Percentiles rank a stretch among this genome's conserved stretches.
These are phyloP conservation scores for Aquilaria agallochum DNA, from an alignment of 441 rosid species.

Conservation along the genomic window DNA sequence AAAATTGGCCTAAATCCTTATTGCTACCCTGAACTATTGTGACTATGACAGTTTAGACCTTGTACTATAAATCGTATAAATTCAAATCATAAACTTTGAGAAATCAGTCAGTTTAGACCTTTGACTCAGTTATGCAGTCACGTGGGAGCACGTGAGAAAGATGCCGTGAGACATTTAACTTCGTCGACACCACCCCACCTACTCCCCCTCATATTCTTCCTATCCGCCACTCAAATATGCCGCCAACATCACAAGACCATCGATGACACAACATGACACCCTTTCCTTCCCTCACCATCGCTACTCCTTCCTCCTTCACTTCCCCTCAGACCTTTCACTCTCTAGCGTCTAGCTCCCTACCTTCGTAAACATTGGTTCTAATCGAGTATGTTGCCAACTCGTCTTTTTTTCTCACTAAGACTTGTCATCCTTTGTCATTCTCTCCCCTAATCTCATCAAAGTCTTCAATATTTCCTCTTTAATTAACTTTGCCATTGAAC, in stretches of 20 bases:
- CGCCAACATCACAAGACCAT: background rate
- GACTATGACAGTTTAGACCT: too few relatives aligned
- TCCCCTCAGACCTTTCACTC: conserved; percentile 17
- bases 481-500: conserved; percentile 20
- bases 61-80: too few relatives aligned
- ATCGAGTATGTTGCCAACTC: conserved; percentile 51
- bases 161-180: too few relatives aligned
- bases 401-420: conserved; percentile 48
- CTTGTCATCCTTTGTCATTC: conserved; percentile 29
- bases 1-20: too few relatives aligned
- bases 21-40: too few relatives aligned
- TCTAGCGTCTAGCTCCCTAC: conserved; percentile 57
- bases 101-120: too few relatives aligned
- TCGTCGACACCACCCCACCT: too few relatives aligned
- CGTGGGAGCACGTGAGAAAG: too few relatives aligned
- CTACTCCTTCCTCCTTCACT: too few relatives aligned
- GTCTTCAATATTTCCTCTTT: conserved; percentile 24
- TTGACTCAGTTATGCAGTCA: too few relatives aligned
- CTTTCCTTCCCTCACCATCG: too few relatives aligned
- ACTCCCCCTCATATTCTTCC: background rate
- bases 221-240: background rate
- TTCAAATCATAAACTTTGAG: too few relatives aligned
- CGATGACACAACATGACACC: background rate
- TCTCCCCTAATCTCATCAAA: conserved; percentile 50
- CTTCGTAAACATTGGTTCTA: conserved; percentile 84